A percentile compares a stretch with the other conserved stretches of the same genome.
These are phyloP conservation scores for Closterium sp. DNA, from an alignment of 139 green algal species.

Conservation along the genomic window DNA sequence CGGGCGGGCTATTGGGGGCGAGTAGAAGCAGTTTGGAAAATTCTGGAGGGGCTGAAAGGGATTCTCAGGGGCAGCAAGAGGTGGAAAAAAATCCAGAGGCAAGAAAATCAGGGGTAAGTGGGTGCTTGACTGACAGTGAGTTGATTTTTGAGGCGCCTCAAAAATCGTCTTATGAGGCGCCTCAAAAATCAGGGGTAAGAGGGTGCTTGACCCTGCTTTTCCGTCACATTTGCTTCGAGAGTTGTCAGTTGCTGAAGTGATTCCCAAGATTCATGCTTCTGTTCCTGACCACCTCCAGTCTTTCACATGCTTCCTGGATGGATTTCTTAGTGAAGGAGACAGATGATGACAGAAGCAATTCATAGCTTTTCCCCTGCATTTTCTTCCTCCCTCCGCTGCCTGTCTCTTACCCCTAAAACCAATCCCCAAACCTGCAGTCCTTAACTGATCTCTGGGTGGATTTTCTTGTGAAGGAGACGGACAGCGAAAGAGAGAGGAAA, in stretches of 20 bases:
- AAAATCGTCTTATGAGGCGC: too few relatives aligned
- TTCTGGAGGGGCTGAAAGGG: neutral
- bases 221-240: neutral
- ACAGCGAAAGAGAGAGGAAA: neutral
- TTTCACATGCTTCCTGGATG: neutral
- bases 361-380: too few relatives aligned
- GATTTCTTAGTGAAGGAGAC: neutral
- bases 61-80: neutral
- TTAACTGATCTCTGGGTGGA: neutral
- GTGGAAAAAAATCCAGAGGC: neutral
- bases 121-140: too few relatives aligned
- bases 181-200: neutral
- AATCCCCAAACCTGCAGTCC: neutral
- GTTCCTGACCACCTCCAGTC: too few relatives aligned
- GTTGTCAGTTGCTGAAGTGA: too few relatives aligned
- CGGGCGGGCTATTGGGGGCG: neutral
- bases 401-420: too few relatives aligned
- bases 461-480: neutral
- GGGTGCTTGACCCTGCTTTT: neutral
- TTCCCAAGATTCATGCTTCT: too few relatives aligned
- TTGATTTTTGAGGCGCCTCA: too few relatives aligned
- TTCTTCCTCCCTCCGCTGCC: too few relatives aligned
- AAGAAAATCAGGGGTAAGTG: neutral
- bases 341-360: neutral
- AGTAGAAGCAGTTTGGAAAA: neutral